Conservation (phyloP, 2,329 filamentous ascomycete species). For the Colletotrichum horii region DNA sequence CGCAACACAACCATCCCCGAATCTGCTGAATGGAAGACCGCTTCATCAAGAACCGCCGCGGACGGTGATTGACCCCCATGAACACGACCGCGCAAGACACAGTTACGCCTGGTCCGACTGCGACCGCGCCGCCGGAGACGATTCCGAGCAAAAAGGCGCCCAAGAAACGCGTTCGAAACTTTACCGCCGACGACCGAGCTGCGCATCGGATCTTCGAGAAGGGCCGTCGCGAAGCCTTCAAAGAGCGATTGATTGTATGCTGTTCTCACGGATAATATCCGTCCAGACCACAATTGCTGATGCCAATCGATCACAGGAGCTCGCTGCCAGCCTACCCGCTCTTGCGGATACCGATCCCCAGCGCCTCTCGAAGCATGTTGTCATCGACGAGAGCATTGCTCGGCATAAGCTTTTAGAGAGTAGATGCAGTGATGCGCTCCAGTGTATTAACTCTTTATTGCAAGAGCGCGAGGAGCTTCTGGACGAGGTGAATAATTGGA, state of each 20-base stretch:
- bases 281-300: background rate
- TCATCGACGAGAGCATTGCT: constrained; percentile 40
- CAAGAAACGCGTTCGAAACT: constrained; percentile 42
- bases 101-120: background rate
- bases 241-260: constrained; percentile 39
- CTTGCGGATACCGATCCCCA: constrained; percentile 36
- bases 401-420: constrained; percentile 30
- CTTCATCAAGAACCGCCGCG: background rate
- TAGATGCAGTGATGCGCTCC: constrained; percentile 21
- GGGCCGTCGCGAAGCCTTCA: constrained; percentile 45
- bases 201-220: constrained; percentile 45
- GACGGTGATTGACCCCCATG: background rate
- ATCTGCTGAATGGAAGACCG: background rate
- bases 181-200: constrained; percentile 44
- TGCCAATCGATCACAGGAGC: constrained; percentile 28
- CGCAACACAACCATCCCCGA: background rate
- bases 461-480: constrained; percentile 34
- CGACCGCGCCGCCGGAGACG: background rate
- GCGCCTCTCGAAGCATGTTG: constrained; percentile 44
- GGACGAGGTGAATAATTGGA: constrained; percentile 30
- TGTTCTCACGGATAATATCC: background rate
- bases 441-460: constrained; percentile 22
- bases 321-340: constrained; percentile 38
- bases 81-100: background rate
- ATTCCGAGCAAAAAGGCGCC: background rate